Base-by-base conservation (phyloP, 2,329 filamentous ascomycete species). In the Scedosporium boydii region DNA sequence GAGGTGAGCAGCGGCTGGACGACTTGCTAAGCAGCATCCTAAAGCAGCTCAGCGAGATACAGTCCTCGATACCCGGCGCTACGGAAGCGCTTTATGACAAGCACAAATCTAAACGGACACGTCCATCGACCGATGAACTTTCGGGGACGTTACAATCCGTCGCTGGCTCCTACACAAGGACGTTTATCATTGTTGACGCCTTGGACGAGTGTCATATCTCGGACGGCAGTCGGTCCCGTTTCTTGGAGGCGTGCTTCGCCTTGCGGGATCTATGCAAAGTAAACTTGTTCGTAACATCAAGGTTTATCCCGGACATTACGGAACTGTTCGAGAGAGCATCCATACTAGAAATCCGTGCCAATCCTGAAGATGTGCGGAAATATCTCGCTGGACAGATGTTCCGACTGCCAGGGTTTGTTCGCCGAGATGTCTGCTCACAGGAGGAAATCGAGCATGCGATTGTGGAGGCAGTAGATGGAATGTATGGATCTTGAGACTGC, bases 1-100 rank as follows among this genome's bases (percentile, higher is more conserved):
- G 69, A 1, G 66, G 66, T 1, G 66, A 67, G 1, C 73, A 74
- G 46, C 67, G 18, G 5, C n/a, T 63, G 0, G 34, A 63, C 0
- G 60, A 67, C 6, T 57, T 76, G 1, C 60, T 75, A 0, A 58
- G 66, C 0, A 70, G 67, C 56, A 60, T 77, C 1, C 21, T 74
- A 1, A 72, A 72, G 48, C 75, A 77, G 58, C 68, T 77, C 0
- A 60, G 63, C 0, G n/a, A n/a, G n/a, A n/a, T n/a, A n/a, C 64
- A 29, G 9, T 16, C 21, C 1, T 6, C n/a, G 1, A 16, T 61
- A 0, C 61, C 64, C 10, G 14, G 3, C 2, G 38, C 4, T 6
- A 14, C 60, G 58, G 48, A 63, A 46, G 34, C 34, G 3, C 58
- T 65, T 12, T 42, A 65, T 46, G 10, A 60, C 7, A 38, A 29